phyloP scores from a whole-genome alignment of 106 monocot species.

The Iris macrosiphon region DNA sequence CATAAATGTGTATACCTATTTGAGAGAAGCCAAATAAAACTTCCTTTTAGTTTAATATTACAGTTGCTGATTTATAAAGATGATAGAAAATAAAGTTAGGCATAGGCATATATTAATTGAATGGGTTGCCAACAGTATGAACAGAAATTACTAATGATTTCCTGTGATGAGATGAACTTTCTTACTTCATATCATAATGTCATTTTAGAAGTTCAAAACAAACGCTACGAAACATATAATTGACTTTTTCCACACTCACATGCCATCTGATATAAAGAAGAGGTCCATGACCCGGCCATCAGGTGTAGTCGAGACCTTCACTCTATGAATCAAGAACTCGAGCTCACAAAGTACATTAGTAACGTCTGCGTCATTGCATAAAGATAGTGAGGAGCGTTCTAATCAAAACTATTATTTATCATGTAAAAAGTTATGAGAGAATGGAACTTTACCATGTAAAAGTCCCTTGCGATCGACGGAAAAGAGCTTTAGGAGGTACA shows the following conservation, averaged over 20 bases:
- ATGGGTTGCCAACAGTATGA: no score
- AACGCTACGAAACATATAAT: no score
- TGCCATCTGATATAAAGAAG: conserved; percentile 83
- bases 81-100: no score
- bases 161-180: neutral
- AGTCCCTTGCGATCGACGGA: conserved; percentile 75
- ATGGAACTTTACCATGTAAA: conserved; percentile 55
- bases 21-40: no score
- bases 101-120: no score
- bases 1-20: no score
- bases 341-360: conserved; percentile 77
- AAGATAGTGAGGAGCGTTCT: no score
- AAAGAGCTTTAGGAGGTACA: conserved; percentile 76
- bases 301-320: conserved; percentile 94
- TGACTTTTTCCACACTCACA: conserved; percentile 30
- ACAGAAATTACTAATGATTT: no score
- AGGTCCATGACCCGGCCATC: conserved; percentile 86
- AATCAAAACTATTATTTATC: neutral
- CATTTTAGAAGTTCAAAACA: no score
- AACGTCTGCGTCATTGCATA: conserved; percentile 47
- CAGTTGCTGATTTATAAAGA: no score
- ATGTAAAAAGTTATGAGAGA: neutral
- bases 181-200: no score
- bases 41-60: no score
- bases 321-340: conserved; percentile 77